Conservation (phyloP, 179 eudicot species). For the Beta lomatogona region DNA sequence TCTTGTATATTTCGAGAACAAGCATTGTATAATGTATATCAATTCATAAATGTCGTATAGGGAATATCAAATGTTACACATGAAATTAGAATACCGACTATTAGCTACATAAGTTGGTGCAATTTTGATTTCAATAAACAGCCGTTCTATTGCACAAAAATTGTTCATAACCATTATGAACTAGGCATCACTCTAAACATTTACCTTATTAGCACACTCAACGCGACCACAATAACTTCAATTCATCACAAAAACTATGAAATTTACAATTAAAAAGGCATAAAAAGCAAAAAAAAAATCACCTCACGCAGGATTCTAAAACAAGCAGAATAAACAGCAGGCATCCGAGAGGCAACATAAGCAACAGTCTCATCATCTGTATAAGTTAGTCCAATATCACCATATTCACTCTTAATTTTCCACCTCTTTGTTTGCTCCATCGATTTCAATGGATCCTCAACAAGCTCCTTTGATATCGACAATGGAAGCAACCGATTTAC, state of each 20-base stretch:
- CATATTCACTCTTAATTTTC: slow-evolving; percentile 70
- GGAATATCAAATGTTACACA: too few species aligned
- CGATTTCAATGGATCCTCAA: slow-evolving; percentile 69
- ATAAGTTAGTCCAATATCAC: slow-evolving; percentile 74
- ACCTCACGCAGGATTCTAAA: slow-evolving; percentile 75
- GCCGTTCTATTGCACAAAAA: too few species aligned
- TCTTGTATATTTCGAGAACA: too few species aligned
- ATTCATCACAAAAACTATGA: background rate
- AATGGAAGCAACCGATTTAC: slow-evolving; percentile 56
- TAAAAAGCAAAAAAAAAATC: background rate
- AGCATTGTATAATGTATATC: too few species aligned
- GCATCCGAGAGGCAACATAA: slow-evolving; percentile 87
- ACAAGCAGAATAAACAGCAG: slow-evolving; percentile 77
- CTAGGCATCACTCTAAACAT: too few species aligned
- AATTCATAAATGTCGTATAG: too few species aligned
- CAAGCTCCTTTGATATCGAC: slow-evolving; percentile 68
- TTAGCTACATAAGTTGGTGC: too few species aligned
- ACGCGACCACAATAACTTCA: background rate
- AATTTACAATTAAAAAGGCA: background rate
- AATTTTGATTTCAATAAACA: too few species aligned
- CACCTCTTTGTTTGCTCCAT: slow-evolving; percentile 67
- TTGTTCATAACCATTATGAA: too few species aligned
- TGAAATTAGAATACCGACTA: too few species aligned
- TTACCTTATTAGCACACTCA: too few species aligned
- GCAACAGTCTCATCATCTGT: slow-evolving; percentile 65